Evolutionary conservation across 1,284 basidiomycete genomes (phyloP).

Genomic region (Ganoderma boninense): DNA sequence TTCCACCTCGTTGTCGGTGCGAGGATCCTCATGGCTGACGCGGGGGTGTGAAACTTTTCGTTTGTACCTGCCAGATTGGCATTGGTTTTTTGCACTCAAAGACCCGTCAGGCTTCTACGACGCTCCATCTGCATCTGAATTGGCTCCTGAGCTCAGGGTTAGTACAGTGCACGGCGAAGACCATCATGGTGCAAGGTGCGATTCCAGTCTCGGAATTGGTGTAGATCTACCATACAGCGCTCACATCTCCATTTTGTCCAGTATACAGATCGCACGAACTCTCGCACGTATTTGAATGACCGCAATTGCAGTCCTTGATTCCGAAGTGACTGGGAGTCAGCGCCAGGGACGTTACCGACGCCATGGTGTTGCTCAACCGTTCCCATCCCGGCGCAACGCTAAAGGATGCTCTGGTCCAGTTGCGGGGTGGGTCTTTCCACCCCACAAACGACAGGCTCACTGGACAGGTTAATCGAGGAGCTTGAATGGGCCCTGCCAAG

Average conservation of each 20-base stretch:
- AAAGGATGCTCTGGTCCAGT: neutral
- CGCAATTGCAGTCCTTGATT: neutral
- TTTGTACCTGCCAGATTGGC: neutral
- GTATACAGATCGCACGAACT: neutral
- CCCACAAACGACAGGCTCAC: neutral
- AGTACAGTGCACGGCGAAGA: neutral
- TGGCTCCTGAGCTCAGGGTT: neutral
- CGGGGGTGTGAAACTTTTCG: neutral
- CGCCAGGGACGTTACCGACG: neutral
- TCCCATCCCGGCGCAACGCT: neutral
- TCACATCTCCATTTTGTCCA: neutral
- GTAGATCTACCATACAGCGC: neutral
- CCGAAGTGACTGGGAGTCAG: too few species aligned
- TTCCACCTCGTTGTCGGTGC: neutral
- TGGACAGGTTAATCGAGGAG: neutral
- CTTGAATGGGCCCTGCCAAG: neutral
- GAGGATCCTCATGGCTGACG: neutral
- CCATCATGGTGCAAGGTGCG: neutral
- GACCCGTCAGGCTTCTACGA: too few species aligned
- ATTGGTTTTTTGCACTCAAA: neutral
- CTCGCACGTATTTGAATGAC: neutral
- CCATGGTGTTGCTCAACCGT: neutral
- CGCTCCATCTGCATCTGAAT: neutral
- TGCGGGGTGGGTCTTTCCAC: neutral
- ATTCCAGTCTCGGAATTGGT: too few species aligned